These are phyloP conservation scores for Cystobasidium onofrii DNA, from an alignment of 768 basidiomycete species.

Conservation along the genomic window DNA sequence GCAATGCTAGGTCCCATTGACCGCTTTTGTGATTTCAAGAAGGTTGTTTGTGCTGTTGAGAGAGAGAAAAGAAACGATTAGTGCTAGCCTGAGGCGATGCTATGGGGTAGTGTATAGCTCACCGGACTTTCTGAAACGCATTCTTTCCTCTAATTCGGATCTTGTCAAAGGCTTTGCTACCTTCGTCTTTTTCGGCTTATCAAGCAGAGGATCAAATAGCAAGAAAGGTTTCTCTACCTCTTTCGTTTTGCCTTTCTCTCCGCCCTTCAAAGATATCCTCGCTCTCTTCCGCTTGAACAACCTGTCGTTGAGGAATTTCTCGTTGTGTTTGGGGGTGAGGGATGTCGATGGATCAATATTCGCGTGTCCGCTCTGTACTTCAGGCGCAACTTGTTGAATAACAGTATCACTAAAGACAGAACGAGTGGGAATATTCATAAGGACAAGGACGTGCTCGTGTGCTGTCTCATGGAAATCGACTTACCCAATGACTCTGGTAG, in stretches of 20 bases:
- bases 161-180: background rate
- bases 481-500: slow-evolving; percentile 9
- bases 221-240: slow-evolving; percentile 10
- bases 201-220: slow-evolving; percentile 26
- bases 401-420: background rate
- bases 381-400: slow-evolving; percentile 2
- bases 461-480: too few species aligned
- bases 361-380: background rate
- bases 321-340: background rate
- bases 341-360: background rate
- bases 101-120: background rate
- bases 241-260: background rate
- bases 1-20: background rate
- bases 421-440: background rate
- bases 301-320: slow-evolving; percentile 14
- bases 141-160: slow-evolving; percentile 2
- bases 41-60: background rate
- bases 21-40: background rate
- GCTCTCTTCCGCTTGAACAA: slow-evolving; percentile 7
- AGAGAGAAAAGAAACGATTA: background rate
- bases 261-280: background rate
- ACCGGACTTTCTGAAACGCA: slow-evolving; percentile 10
- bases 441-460: too few species aligned
- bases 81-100: background rate
- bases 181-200: slow-evolving; percentile 11